Base-by-base conservation (phyloP, 345 rosid genomes). In the Laguncularia racemosa region DNA sequence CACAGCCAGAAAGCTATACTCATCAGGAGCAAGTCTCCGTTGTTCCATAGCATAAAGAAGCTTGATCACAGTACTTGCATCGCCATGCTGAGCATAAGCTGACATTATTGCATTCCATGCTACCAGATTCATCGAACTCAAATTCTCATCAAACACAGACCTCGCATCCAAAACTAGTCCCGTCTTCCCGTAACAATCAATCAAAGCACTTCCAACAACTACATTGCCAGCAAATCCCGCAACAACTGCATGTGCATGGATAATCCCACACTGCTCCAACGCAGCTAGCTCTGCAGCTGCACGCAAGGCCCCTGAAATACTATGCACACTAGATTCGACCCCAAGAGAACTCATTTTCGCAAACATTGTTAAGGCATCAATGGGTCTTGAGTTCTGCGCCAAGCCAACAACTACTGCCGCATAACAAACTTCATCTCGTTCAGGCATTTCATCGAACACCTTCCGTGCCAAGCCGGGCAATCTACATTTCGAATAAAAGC, bases 101-200 rank as follows among this genome's bases (percentile, higher is more conserved):
- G 78, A 63, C 77, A 76, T 74, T 70, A 76, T 63, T 2, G 77
- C 60, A 54, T 80, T 80, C 77, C 81, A 80, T 0, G 68, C 73
- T 0, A 74, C 66, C 13, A 60, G 18, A 62, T 73, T 76, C 77
- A 76, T 64, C 16, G n/a, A 53, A 0, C 47, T 55, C 18, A 65
- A 20, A 50, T 70, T 75, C 59, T 80, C 80, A 28, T 72, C 61
- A 54, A 77, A 80, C 4, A 74, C 68, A 5, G 51, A 56, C n/a
- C 80, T 65, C 10, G 82, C 78, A 14, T 77, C 76, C 12, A n/a
- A 51, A 43, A 71, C 57, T 16, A 62, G 46, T 53, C 82, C 83
- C 0, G 74, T 59, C 70, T 75, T 81, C 45, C 80, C 76, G 40
- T 77, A 81, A n/a, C 73, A 80, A 57, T 77, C 76, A 33, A 75